phyloP scores from a whole-genome alignment of 2,329 filamentous ascomycete species.

The Fusarium aywerte region DNA sequence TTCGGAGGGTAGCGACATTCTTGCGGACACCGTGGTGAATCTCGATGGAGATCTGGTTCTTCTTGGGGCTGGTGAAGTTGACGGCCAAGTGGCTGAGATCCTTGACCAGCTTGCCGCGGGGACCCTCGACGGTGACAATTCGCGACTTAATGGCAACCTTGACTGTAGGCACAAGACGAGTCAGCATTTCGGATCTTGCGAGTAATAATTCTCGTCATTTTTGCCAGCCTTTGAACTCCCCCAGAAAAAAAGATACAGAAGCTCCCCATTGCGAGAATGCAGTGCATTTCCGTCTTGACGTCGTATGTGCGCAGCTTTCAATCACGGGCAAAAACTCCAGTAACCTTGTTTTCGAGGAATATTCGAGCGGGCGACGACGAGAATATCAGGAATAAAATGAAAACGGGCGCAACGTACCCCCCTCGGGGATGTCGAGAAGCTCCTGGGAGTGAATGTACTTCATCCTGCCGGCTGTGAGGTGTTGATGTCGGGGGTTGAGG shows the following conservation, averaged over 20 bases:
- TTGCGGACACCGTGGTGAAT: slow-evolving; percentile 99
- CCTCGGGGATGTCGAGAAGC: slow-evolving; percentile 93
- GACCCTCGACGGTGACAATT: slow-evolving; percentile 95
- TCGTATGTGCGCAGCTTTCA: slow-evolving; percentile 28
- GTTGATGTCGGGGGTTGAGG: slow-evolving; percentile 58
- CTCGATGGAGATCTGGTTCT: slow-evolving; percentile 92
- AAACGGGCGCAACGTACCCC: slow-evolving; percentile 75
- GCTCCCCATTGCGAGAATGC: slow-evolving; percentile 9
- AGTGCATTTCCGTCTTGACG: slow-evolving; percentile 24
- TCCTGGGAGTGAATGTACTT: slow-evolving; percentile 99
- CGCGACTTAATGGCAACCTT: slow-evolving; percentile 98
- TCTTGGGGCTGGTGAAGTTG: slow-evolving; percentile 89
- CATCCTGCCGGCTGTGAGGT: slow-evolving; percentile 80
- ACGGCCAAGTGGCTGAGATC: slow-evolving; percentile 96
- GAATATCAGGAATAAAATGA: slow-evolving; percentile 17
- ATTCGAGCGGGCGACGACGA: slow-evolving; percentile 19
- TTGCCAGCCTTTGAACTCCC: slow-evolving; percentile 8
- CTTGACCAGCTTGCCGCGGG: slow-evolving; percentile 96
- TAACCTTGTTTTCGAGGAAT: slow-evolving; percentile 14
- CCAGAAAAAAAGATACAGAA: not conserved
- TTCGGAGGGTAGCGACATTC: slow-evolving; percentile 97
- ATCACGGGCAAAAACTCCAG: slow-evolving; percentile 29
- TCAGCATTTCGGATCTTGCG: slow-evolving; percentile 45
- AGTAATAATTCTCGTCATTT: slow-evolving; percentile 1
- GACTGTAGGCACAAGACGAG: slow-evolving; percentile 68